Base-by-base conservation (phyloP, 495 filamentous ascomycete genomes). In the Hypoxylon trugodes region DNA sequence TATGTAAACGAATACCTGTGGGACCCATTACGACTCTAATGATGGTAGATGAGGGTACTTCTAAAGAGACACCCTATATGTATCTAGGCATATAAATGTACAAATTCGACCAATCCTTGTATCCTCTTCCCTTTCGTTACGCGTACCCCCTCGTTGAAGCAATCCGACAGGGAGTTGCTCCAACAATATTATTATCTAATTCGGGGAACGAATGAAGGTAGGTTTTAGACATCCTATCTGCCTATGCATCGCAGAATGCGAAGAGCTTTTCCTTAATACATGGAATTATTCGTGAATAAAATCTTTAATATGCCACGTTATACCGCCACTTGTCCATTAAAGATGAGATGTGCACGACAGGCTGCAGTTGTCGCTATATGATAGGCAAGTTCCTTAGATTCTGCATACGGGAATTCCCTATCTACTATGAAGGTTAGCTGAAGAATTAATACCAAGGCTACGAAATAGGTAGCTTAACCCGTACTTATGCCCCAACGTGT, bases 311-410 rank as follows among this genome's bases (percentile, higher is more conserved):
- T 66, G 64, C 52, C 64, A 62, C 58, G 64, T 67, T 67, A 49
- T 59, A 48, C 38, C 52, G 64, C 58, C 58, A 67, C 58, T 61
- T 67, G 64, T 61, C 52, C 36, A 62, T 59, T 43, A n/a, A n/a
- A n/a, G n/a, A n/a, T n/a, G 9, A 60, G 46, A 66, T 61, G 26
- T 40, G 46, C 57, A 53, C 28, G 13, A 18, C n/a, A 40, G 37
- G 19, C 33, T 50, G 24, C 13, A 46, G 41, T 15, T 53, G 63
- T 57, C 51, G 32, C 32, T 24, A 16, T 43, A 47, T 61, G 57
- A 66, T 61, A 56, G 56, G 56, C 13, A 52, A 54, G 24, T 50
- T n/a, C n/a, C n/a, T n/a, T n/a, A n/a, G n/a, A n/a, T n/a, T 45
- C 19, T 43, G 49, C 41, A 59, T 52, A 43, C 38, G 40, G n/a